Evolutionary conservation across 2,329 filamentous ascomycete genomes (phyloP).

Genomic region (Aspergillus uvarum): DNA sequence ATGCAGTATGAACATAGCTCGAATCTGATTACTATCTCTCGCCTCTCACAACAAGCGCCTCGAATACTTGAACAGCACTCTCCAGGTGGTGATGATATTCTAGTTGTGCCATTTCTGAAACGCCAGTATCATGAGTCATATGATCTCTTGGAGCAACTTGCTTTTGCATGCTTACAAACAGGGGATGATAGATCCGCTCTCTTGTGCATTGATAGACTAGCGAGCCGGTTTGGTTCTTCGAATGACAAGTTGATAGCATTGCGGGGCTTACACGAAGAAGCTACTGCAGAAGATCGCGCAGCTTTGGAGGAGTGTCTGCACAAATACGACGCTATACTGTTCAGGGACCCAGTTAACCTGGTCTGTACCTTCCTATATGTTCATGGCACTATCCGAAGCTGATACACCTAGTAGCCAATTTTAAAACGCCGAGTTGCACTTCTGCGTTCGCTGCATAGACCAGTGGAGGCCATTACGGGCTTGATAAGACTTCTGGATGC

Average conservation of each 20-base stretch:
- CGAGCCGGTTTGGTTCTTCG: slow-evolving; percentile 73
- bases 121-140: slow-evolving; percentile 77
- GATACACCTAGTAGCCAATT: slow-evolving; percentile 61
- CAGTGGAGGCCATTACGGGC: slow-evolving; percentile 70
- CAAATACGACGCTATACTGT: slow-evolving; percentile 74
- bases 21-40: slow-evolving; percentile 49
- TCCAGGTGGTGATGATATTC: slow-evolving; percentile 45
- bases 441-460: slow-evolving; percentile 69
- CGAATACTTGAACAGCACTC: slow-evolving; percentile 45
- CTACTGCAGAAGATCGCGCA: slow-evolving; percentile 65
- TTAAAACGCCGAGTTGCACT: slow-evolving; percentile 81
- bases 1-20: slow-evolving; percentile 27
- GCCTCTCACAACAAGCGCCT: slow-evolving; percentile 45
- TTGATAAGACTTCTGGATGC: slow-evolving; percentile 75
- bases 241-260: slow-evolving; percentile 88
- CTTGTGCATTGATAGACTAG: slow-evolving; percentile 71
- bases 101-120: slow-evolving; percentile 39
- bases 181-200: slow-evolving; percentile 78
- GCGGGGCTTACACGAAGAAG: slow-evolving; percentile 79
- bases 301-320: slow-evolving; percentile 69
- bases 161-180: slow-evolving; percentile 79
- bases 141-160: slow-evolving; percentile 81
- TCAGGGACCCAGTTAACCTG: slow-evolving; percentile 74
- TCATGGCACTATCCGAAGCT: slow-evolving; percentile 24
- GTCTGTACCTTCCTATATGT: slow-evolving; percentile 51